Conservation (phyloP, 345 rosid species). For the Nasturtium officinale region DNA sequence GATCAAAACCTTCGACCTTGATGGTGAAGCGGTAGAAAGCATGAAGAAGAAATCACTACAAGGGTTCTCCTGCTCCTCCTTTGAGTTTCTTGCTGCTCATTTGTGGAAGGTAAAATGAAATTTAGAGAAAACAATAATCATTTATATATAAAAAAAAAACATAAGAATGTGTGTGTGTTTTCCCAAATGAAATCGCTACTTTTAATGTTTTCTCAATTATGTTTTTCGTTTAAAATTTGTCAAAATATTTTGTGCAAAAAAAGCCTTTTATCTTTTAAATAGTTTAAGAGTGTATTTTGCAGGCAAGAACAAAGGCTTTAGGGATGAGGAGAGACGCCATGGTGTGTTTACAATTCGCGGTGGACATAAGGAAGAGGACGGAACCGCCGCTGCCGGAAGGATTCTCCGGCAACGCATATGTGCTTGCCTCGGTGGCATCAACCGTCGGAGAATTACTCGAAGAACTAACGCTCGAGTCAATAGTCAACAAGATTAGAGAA, state of each 20-base stretch:
- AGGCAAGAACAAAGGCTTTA: constrained; percentile 65
- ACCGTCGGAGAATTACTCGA: constrained; percentile 58
- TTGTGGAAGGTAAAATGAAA: constrained; percentile 81
- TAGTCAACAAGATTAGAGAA: constrained; percentile 52
- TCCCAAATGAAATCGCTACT: too few relatives aligned
- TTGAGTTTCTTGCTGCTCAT: constrained; percentile 67
- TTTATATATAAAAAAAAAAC: too few relatives aligned
- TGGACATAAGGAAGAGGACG: constrained; percentile 58
- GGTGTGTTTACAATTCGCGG: constrained; percentile 74
- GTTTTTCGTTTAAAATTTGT: neutral
- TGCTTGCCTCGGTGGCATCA: constrained; percentile 57
- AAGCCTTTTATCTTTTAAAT: neutral
- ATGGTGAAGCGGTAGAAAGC: constrained; percentile 50
- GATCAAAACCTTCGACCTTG: constrained; percentile 55
- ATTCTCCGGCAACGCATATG: constrained; percentile 67
- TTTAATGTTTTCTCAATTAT: neutral
- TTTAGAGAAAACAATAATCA: too few relatives aligned
- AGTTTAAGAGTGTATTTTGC: neutral
- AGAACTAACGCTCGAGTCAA: constrained; percentile 43
- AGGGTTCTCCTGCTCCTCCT: constrained; percentile 53
- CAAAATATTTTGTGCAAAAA: neutral
- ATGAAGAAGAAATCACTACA: constrained; percentile 48
- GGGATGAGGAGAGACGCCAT: constrained; percentile 49
- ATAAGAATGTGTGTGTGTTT: too few relatives aligned
- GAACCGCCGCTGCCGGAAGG: constrained; percentile 54